Conservation (phyloP, 2,329 filamentous ascomycete species). For the Thelonectria rubi region DNA sequence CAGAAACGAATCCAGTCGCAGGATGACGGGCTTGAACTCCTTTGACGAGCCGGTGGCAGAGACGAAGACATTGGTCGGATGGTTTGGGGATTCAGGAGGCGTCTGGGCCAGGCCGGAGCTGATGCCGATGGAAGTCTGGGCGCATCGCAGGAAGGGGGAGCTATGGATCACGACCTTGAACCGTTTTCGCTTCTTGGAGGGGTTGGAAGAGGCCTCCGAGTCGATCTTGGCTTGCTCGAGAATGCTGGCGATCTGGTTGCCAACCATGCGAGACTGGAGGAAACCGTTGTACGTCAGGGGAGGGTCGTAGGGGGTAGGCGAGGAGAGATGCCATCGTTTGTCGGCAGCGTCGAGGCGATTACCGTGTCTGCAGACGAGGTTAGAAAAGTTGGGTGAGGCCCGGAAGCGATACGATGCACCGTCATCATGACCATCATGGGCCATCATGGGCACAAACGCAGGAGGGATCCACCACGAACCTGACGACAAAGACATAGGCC, state of each 20-base stretch:
- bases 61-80: slow-evolving; percentile 48
- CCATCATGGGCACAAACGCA: slow-evolving; percentile 32
- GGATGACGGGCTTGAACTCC: slow-evolving; percentile 63
- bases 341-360: slow-evolving; percentile 94
- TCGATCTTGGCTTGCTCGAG: slow-evolving; percentile 62
- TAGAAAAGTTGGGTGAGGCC: slow-evolving; percentile 19
- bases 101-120: slow-evolving; percentile 80
- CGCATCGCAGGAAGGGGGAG: slow-evolving; percentile 92
- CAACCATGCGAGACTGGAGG: slow-evolving; percentile 84
- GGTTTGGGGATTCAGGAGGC: slow-evolving; percentile 45
- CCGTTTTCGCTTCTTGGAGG: slow-evolving; percentile 58
- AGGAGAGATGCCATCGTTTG: slow-evolving; percentile 93
- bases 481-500: slow-evolving; percentile 56
- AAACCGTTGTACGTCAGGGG: slow-evolving; percentile 95
- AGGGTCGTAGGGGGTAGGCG: slow-evolving; percentile 93
- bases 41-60: slow-evolving; percentile 44
- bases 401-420: slow-evolving; percentile 5
- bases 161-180: slow-evolving; percentile 88
- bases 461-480: slow-evolving; percentile 44
- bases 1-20: slow-evolving; percentile 90
- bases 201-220: slow-evolving; percentile 46
- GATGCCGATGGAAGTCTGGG: slow-evolving; percentile 91
- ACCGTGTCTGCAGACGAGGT: slow-evolving; percentile 72
- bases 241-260: slow-evolving; percentile 82
- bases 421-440: no score